phyloP scores from a whole-genome alignment of 1,284 basidiomycete genomes.

The Rhodotorula sp. region DNA sequence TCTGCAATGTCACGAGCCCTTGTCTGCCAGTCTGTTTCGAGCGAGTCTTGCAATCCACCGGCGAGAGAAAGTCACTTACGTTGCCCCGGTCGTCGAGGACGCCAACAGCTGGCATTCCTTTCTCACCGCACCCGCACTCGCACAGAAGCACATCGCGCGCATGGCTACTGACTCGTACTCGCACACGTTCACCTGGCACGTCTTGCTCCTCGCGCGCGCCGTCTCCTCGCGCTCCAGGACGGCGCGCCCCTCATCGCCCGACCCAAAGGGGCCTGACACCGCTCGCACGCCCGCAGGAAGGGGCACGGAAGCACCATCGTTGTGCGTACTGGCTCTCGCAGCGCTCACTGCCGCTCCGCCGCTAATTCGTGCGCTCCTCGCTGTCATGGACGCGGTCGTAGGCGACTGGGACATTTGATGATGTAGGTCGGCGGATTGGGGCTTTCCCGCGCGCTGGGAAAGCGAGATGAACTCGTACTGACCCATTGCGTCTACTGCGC shows the following conservation, averaged over 20 bases:
- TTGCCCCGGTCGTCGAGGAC: too few relatives aligned
- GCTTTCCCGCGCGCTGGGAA: too few relatives aligned
- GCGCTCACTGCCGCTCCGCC: neutral
- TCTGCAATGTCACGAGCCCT: too few relatives aligned
- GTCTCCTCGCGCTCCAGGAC: neutral
- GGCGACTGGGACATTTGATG: slow-evolving; percentile 27
- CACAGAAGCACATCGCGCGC: neutral
- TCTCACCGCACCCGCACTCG: neutral
- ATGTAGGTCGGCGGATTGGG: slow-evolving; percentile 6
- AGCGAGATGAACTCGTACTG: neutral
- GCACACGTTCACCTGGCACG: slow-evolving; percentile 28
- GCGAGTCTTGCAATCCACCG: too few relatives aligned
- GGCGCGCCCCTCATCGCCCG: neutral
- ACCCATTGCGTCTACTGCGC: neutral
- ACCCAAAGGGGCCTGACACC: neutral
- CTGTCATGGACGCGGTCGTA: neutral
- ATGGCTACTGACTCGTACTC: slow-evolving; percentile 12
- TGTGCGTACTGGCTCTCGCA: neutral
- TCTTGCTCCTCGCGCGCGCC: neutral
- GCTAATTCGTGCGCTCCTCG: neutral
- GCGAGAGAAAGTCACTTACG: too few relatives aligned
- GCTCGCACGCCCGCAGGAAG: slow-evolving; percentile 10
- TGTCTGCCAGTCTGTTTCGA: too few relatives aligned
- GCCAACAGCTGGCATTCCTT: too few relatives aligned
- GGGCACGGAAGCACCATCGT: slow-evolving; percentile 22